Evolutionary conservation across 805 yeast species (phyloP).

Genomic region (Cyberlindnera xylosilytica): DNA sequence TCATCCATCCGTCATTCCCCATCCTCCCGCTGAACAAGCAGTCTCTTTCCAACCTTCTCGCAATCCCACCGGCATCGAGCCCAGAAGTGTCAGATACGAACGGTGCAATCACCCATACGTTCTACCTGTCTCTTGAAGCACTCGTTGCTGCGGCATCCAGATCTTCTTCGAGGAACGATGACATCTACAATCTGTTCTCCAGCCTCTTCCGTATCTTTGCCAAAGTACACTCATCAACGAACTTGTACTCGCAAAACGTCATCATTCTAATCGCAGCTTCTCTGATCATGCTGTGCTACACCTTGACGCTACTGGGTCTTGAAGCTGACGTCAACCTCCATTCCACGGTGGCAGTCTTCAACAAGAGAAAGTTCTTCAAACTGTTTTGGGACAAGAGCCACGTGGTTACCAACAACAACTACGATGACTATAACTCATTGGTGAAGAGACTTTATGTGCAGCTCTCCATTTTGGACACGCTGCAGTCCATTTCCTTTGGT

Average conservation of each 20-base stretch:
- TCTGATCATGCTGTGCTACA: constrained; percentile 48
- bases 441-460: constrained; percentile 45
- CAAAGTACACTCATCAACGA: constrained; percentile 12
- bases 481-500: constrained; percentile 53
- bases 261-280: constrained; percentile 21
- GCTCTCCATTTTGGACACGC: constrained; percentile 46
- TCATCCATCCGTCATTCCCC: constrained; percentile 38
- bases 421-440: constrained; percentile 25
- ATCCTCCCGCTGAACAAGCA: constrained; percentile 34
- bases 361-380: constrained; percentile 51
- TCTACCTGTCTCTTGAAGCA: constrained; percentile 21
- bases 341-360: constrained; percentile 49
- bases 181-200: constrained; percentile 13
- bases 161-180: constrained; percentile 13
- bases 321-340: constrained; percentile 50
- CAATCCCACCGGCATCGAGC: constrained; percentile 17
- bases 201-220: constrained; percentile 17
- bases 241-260: constrained; percentile 14
- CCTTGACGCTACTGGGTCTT: constrained; percentile 57
- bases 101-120: constrained; percentile 16
- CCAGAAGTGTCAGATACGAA: constrained; percentile 21
- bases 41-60: constrained; percentile 17
- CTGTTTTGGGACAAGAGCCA: constrained; percentile 26
- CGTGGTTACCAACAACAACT: constrained; percentile 18
- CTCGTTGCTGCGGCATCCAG: constrained; percentile 16